Evolutionary conservation across 2,329 filamentous ascomycete genomes (phyloP).

Genomic region (Cercospora sp.): DNA sequence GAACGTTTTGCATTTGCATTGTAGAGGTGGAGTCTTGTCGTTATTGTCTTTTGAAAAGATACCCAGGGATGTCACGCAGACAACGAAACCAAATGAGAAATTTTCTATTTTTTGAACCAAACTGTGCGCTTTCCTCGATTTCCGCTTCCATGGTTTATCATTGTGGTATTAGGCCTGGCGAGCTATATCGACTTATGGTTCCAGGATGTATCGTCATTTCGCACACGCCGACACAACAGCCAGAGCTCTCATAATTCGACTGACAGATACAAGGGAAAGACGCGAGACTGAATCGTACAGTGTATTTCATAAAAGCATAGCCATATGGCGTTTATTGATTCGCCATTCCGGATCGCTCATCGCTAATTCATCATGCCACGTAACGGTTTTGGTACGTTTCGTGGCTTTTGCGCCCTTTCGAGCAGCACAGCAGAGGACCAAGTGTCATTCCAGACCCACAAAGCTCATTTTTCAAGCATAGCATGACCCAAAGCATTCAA

Average conservation of each 20-base stretch:
- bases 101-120: neutral
- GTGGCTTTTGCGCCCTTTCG: neutral
- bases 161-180: too few relatives aligned
- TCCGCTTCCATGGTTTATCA: too few relatives aligned
- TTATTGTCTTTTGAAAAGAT: conserved; percentile 10
- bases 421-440: neutral
- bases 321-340: conserved; percentile 1
- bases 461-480: too few relatives aligned
- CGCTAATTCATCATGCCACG: conserved; percentile 13
- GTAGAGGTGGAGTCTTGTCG: conserved; percentile 11
- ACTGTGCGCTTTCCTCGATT: too few relatives aligned
- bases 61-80: conserved; percentile 12
- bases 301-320: neutral
- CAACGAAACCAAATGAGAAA: conserved; percentile 3
- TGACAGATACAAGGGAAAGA: neutral
- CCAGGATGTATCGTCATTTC: too few relatives aligned
- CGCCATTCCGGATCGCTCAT: neutral
- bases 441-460: neutral
- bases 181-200: too few relatives aligned
- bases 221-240: neutral
- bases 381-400: neutral
- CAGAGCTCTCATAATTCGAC: neutral
- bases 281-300: neutral
- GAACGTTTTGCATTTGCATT: neutral
- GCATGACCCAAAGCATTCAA: neutral